Evolutionary conservation across 2,329 filamentous ascomycete species (phyloP).

Genomic region (Beauveria asiatica): DNA sequence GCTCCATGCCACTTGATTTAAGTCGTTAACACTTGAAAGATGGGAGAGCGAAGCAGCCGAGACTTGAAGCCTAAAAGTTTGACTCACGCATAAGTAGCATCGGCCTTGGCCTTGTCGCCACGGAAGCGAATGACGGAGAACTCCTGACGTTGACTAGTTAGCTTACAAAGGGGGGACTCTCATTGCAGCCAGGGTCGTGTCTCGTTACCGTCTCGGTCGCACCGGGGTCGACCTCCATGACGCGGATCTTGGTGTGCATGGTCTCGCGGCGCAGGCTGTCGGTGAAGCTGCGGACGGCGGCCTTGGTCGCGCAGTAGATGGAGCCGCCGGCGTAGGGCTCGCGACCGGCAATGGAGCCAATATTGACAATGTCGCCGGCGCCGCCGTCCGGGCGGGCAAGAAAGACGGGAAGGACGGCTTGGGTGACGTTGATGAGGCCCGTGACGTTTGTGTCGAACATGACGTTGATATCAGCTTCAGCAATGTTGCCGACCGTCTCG

Average conservation of each 20-base stretch:
- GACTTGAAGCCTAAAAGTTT: conserved; percentile 8
- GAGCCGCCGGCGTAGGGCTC: conserved; percentile 78
- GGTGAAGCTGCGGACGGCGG: conserved; percentile 77
- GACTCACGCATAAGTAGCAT: conserved; percentile 75
- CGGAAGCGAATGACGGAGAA: conserved; percentile 85
- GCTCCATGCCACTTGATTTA: conserved; percentile 56
- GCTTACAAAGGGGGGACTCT: not conserved
- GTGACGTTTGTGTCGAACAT: conserved; percentile 95
- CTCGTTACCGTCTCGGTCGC: conserved; percentile 71
- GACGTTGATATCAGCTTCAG: conserved; percentile 67
- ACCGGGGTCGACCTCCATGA: conserved; percentile 85
- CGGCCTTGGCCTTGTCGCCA: conserved; percentile 81
- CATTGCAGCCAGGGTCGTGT: no score
- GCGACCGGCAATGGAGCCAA: conserved; percentile 84
- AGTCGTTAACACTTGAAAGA: not conserved
- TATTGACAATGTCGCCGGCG: conserved; percentile 86
- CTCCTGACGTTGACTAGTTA: conserved; percentile 43
- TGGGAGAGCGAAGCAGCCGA: not conserved
- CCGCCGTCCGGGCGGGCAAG: conserved; percentile 67
- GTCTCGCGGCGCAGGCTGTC: conserved; percentile 77
- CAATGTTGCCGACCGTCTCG: conserved; percentile 76
- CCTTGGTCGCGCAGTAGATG: conserved; percentile 92
- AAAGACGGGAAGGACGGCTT: conserved; percentile 78
- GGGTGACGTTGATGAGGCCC: conserved; percentile 93
- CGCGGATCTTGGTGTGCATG: conserved; percentile 67